Base-by-base conservation (phyloP, 2,329 filamentous ascomycete genomes). In the Myriosclerotinia curreyana region DNA sequence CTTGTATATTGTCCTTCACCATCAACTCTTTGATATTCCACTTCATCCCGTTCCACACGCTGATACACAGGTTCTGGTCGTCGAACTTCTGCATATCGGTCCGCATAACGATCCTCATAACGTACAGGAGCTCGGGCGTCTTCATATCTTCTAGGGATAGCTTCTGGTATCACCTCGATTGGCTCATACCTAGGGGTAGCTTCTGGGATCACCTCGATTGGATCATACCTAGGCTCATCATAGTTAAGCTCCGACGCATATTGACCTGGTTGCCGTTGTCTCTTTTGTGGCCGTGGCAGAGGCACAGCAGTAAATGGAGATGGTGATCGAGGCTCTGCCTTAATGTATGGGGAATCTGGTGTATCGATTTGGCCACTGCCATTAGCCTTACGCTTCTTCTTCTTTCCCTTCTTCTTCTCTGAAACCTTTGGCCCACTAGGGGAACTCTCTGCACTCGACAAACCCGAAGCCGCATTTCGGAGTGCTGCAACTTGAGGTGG, bases 291-390 rank as follows among this genome's bases (percentile, higher is more conserved):
- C 56, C 84, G 80, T 40, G 79, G 74, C 66, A 81, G 79, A n/a
- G 82, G 78, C 25, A 80, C 80, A 22, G 80, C 80, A 66, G 77
- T 77, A 59, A 86, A 74, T 11, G 85, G 86, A 8, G 86, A 88
- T 1, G 83, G 82, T 2, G 86, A 89, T 55, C 79, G 80, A n/a
- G 86, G 86, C 72, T 89, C 86, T 31, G 81, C 77, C 71, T 89
- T 89, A 70, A 89, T 86, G 67, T 81, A 80, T 12, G 84, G 83
- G 42, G 79, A 80, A 46, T 74, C 75, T 60, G 80, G 73, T 36
- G 71, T 72, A 66, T 82, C 81, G 58, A 74, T 77, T 51, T 50
- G 64, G 36, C 72, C 72, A 75, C 79, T 77, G 46, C 46, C 58
- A 52, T 51, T 52, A 79, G 79, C 70, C 75, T 77, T 66, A 83